These are phyloP conservation scores for Hypoxylon sp. DNA, from an alignment of 2,329 filamentous ascomycete species.

Conservation along the genomic window DNA sequence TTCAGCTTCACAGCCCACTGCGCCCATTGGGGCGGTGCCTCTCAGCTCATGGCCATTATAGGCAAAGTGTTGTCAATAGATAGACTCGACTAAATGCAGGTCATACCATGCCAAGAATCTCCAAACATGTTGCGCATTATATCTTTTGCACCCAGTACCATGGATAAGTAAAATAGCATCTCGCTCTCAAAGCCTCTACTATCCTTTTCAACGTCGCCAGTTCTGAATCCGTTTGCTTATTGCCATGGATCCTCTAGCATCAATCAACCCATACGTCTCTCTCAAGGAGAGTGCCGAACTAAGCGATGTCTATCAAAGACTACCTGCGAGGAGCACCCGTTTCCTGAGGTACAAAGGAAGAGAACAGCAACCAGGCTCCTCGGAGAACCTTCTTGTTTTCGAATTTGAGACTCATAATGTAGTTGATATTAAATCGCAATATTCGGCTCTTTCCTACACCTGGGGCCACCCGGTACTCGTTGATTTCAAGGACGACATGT, in stretches of 20 bases:
- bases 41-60: conserved; percentile 14
- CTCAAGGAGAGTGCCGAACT: conserved; percentile 22
- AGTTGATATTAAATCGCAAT: conserved; percentile 14
- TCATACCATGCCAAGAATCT: neutral
- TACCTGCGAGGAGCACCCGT: conserved; percentile 25
- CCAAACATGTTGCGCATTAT: conserved; percentile 5
- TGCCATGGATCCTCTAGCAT: conserved; percentile 34
- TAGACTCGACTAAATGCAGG: conserved; percentile 5
- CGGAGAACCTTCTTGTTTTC: conserved; percentile 18
- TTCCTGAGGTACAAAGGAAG: conserved; percentile 33
- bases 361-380: conserved; percentile 1
- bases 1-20: neutral
- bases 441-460: conserved; percentile 36
- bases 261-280: conserved; percentile 34
- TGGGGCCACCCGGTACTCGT: conserved; percentile 33
- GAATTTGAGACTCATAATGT: conserved; percentile 28
- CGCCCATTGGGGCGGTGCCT: conserved; percentile 18
- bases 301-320: conserved; percentile 22
- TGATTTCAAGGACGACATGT: conserved; percentile 34
- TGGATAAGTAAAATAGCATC: too few relatives aligned
- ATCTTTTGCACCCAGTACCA: too few relatives aligned
- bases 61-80: conserved; percentile 6
- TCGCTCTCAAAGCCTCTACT: neutral
- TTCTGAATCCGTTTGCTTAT: neutral
- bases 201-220: neutral